Conservation (phyloP, 345 rosid species). For the Hibiscus syriacus region DNA sequence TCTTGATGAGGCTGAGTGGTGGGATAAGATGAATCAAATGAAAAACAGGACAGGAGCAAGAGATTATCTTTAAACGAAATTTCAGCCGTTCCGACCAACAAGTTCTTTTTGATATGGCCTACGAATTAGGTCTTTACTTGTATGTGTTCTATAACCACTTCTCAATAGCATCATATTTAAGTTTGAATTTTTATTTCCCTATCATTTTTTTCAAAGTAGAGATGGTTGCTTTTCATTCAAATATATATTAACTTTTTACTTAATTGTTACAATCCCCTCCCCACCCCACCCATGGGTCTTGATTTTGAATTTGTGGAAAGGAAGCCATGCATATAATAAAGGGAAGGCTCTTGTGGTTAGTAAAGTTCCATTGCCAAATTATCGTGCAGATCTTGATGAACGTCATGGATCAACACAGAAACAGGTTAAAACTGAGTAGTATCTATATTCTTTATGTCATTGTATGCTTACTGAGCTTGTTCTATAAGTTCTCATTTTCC, state of each 20-base stretch:
- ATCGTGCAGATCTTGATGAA: constrained; percentile 92
- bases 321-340: constrained; percentile 87
- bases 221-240: neutral
- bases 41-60: constrained; percentile 60
- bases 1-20: constrained; percentile 78
- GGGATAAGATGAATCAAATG: constrained; percentile 75
- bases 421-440: constrained; percentile 39
- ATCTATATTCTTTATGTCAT: neutral
- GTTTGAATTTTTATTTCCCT: neutral
- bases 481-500: neutral
- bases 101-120: constrained; percentile 63
- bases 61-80: constrained; percentile 61
- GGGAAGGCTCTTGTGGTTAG: constrained; percentile 86
- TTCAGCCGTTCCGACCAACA: constrained; percentile 71
- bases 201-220: neutral
- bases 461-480: neutral
- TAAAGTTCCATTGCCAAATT: constrained; percentile 88
- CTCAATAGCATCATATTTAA: neutral
- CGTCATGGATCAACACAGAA: constrained; percentile 85
- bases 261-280: neutral
- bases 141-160: constrained; percentile 31
- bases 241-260: neutral
- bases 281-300: too few species aligned
- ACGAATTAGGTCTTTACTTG: constrained; percentile 73
- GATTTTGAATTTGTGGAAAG: constrained; percentile 45